Evolutionary conservation across 179 eudicot species (phyloP).

Genomic region (Silene noctiflora): DNA sequence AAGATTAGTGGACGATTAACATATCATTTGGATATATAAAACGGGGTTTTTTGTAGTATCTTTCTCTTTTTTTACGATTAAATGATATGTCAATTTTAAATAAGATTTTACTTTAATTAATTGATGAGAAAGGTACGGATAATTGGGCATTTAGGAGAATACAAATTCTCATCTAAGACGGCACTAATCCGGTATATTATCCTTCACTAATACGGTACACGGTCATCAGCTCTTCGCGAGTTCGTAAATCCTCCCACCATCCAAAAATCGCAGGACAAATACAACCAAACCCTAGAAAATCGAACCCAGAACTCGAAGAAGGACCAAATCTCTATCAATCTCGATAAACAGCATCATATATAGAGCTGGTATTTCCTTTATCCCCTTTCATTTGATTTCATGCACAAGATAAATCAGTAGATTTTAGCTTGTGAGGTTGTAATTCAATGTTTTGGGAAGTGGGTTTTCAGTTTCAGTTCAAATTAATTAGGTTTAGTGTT

Average conservation of each 20-base stretch:
- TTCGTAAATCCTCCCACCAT: not conserved
- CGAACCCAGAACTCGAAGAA: not conserved
- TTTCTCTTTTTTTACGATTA: too few species aligned
- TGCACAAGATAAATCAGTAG: not conserved
- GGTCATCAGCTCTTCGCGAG: not conserved
- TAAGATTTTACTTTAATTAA: too few species aligned
- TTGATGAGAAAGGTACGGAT: too few species aligned
- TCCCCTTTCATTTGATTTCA: not conserved
- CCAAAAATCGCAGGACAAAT: not conserved
- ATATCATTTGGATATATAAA: too few species aligned
- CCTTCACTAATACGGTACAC: not conserved
- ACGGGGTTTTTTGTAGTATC: too few species aligned
- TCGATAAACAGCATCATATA: not conserved
- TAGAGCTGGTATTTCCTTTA: not conserved
- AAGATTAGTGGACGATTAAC: too few species aligned
- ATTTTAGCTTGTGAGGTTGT: not conserved
- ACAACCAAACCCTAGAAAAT: slow-evolving; percentile 10
- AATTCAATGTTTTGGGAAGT: not conserved
- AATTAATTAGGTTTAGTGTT: not conserved
- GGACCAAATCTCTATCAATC: not conserved
- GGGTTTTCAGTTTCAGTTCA: slow-evolving; percentile 1
- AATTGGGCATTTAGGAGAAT: too few species aligned
- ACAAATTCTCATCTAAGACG: too few species aligned
- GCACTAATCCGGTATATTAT: too few species aligned
- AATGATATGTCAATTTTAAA: too few species aligned